Base-by-base conservation (phyloP, 2,329 filamentous ascomycete genomes). In the Stenocarpella maydis region DNA sequence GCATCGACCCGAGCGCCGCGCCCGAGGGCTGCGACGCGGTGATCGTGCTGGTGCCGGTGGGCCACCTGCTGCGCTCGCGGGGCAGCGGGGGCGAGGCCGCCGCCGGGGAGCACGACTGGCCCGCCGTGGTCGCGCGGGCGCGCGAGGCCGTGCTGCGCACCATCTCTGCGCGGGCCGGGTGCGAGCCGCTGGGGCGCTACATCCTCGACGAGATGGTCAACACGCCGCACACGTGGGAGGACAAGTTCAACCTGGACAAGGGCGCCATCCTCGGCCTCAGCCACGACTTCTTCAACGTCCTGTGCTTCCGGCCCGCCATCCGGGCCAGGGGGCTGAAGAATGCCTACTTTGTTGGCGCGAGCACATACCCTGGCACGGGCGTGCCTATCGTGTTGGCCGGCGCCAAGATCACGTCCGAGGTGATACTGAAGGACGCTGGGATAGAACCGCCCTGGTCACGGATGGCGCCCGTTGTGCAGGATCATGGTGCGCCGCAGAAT, bases 341-440 rank as follows among this genome's bases (percentile, higher is more conserved):
- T 3, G 78, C 90, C 28, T 93, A 92, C 75, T 93, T 94, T 75
- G 92, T 93, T 0, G 91, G 91, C 41, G 91, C 91, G 1, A 91
- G 88, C 75, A 92, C 91, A 24, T 91, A 94, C 80, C 91, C 92
- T 0, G 92, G 92, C 1, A 93, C 91, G 0, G 91, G 91, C 0
- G 91, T 94, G 24, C 92, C 92, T 3, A 92, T 94, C 68, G 89
- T 90, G 31, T 80, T 93, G 12, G 91, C 91, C 0, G 91, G 91
- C 0, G 88, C 89, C 10, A 91, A 89, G 77, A 84, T 93, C 68
- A 83, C 82, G 14, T 74, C 80, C 1, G 82, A 84, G 73, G 81
- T 85, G 76, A 79, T 84, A 21, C 74, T 84, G 28, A 75, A 73
- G 7, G 80, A 82, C 63, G 65, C 76, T 21, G 68, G 74, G 1